Evolutionary conservation across 768 basidiomycete genomes (phyloP), one percentile per base, ranked within the genome.

Genomic region (Suillus paluster): DNA sequence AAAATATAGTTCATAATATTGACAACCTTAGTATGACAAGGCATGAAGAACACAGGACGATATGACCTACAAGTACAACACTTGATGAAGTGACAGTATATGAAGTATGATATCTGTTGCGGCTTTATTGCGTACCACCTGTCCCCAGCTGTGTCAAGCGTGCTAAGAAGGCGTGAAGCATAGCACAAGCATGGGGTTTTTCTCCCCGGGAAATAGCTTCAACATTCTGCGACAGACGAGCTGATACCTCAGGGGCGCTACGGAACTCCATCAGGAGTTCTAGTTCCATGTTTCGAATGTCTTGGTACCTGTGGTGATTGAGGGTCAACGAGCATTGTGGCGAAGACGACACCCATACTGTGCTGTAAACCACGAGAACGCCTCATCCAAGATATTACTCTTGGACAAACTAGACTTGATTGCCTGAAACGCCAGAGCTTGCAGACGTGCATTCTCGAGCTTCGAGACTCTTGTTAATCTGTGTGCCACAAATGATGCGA

Each of bases 301-400:
- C 61, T 10, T 57, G 42, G 14, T 72, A 64, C 55, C 71, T 72
- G 23, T 59, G 44, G 48, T 34, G 4, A 19, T 23, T 11, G 14
- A 23, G 11, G 38, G 7, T 42, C 30, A n/a, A 34, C 64, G 30
- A 71, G 57, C 21, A 7, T 1, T 6, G 4, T 6, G 17, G 17
- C 3, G 15, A 6, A 34, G 12, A 9, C 3, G 1, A 9, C 21
- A n/a, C n/a, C n/a, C n/a, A 15, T 58, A 75, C 74, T 70, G 66
- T 21, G 73, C 59, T 4, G 73, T 75, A 59, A 74, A 76, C 64
- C 65, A 71, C 5, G 73, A 73, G 34, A 75, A 73, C 2, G 67
- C 62, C 65, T 74, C 73, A 10, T 68, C 71, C 8, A 74, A 57
- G 21, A 74, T 63, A 54, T 76, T 74, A 23, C 65, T 41, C 58